Base-by-base conservation (phyloP, 148 eudicot species). In the Gaultheria prostrata region DNA sequence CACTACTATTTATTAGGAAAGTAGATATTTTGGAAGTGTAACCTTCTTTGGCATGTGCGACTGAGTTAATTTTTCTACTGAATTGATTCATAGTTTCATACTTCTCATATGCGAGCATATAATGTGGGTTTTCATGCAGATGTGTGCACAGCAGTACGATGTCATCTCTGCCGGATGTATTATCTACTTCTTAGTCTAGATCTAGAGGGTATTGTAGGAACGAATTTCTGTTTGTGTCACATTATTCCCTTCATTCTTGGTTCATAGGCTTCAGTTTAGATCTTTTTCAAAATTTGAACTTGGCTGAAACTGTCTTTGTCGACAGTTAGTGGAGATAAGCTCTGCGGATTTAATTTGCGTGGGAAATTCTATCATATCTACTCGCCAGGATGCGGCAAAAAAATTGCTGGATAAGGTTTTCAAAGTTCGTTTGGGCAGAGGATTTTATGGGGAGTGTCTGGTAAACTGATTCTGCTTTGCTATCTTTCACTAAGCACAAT, bases 371-470 rank as follows among this genome's bases (percentile, higher is more conserved):
- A 86, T 77, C 80, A 82, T 91, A 17, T 87, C 87, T 74, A 56
- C 84, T 83, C 89, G 88, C 24, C 90, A 84, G 84, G 87, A 83
- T 84, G 88, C 89, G 17, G 94, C 92, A 80, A 88, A 79, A 50
- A 86, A 84, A 70, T 86, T 93, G 80, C 84, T 93, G 71, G 76
- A 82, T 71, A 94, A 92, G 85, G 85, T 89, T 80, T 94, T 94
- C 78, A 91, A 84, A 86, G 88, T 95, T 86, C 91, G 86, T 76
- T 84, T 94, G 59, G 98, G 98, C 69, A 87, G 91, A 88, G 98
- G 98, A 82, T 77, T 93, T 67, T 94, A 93, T 82, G 98, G 98
- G 81, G 97, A 95, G 83, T 95, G 98, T 87, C 88, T 94, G 90
- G 98, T 94, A 94, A 85, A 70, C 70, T 81, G 32, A 2, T 20